Evolutionary conservation across 345 rosid genomes (phyloP).

Genomic region (Nasturtium officinale): DNA sequence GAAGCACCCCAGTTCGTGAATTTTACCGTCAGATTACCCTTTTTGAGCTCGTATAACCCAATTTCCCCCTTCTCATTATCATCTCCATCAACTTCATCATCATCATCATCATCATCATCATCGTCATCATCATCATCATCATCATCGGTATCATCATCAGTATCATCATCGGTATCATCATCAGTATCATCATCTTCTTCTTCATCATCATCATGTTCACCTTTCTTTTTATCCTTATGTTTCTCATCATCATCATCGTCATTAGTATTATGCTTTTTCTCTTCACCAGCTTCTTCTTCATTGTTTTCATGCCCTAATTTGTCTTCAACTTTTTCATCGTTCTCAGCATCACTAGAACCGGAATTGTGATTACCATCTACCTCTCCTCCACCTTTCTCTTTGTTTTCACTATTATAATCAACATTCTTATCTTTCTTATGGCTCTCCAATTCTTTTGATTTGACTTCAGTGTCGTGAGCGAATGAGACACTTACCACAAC

Average conservation of each 20-base stretch:
- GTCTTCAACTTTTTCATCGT: not conserved
- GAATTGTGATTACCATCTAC: conserved; percentile 1
- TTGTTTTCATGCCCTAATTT: conserved; percentile 15
- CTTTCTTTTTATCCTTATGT: conserved; percentile 11
- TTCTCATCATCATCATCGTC: not conserved
- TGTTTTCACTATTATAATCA: conserved; percentile 7
- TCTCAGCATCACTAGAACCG: conserved; percentile 11
- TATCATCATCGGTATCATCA: conserved; percentile 19
- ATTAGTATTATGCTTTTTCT: conserved; percentile 1
- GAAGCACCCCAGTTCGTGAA: conserved; percentile 92
- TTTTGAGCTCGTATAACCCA: conserved; percentile 68
- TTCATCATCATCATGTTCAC: conserved; percentile 24
- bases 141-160: conserved; percentile 14
- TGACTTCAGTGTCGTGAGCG: conserved; percentile 26
- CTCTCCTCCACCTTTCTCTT: conserved; percentile 21
- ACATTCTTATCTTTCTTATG: conserved; percentile 5
- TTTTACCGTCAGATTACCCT: conserved; percentile 63
- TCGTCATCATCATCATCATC: no score
- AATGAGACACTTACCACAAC: conserved; percentile 33
- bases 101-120: conserved; percentile 24
- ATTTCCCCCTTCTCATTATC: conserved; percentile 41
- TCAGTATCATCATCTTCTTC: conserved; percentile 22
- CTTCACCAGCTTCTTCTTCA: conserved; percentile 2
- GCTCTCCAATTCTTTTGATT: conserved; percentile 26
- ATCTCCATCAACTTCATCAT: conserved; percentile 41